Conservation (phyloP, 2,329 filamentous ascomycete species). For the Xylariaceae sp. region DNA sequence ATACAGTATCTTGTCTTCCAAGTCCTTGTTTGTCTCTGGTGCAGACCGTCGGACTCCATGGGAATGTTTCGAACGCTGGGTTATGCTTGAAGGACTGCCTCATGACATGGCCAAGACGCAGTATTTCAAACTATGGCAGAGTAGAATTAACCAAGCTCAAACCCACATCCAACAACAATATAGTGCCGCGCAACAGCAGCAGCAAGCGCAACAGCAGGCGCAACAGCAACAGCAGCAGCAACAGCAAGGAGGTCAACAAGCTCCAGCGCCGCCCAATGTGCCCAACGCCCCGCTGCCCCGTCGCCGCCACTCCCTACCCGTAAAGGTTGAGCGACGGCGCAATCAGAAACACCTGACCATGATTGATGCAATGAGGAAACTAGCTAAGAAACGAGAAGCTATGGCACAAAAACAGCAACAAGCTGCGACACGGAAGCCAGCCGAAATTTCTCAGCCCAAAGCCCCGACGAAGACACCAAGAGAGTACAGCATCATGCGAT, state of each 20-base stretch:
- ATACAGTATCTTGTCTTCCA: slow-evolving; percentile 68
- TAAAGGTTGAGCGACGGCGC: slow-evolving; percentile 79
- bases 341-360: slow-evolving; percentile 82
- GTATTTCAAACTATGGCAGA: slow-evolving; percentile 75
- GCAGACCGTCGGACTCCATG: slow-evolving; percentile 88
- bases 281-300: slow-evolving; percentile 48
- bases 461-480: slow-evolving; percentile 68
- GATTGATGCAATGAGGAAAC: slow-evolving; percentile 90
- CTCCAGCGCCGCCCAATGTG: slow-evolving; percentile 33
- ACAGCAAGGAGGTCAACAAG: slow-evolving; percentile 30
- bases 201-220: slow-evolving; percentile 28
- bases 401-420: slow-evolving; percentile 83
- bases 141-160: slow-evolving; percentile 56
- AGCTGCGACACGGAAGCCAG: slow-evolving; percentile 72
- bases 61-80: slow-evolving; percentile 98
- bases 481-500: slow-evolving; percentile 84
- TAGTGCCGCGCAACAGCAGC: slow-evolving; percentile 40
- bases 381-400: slow-evolving; percentile 90
- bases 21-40: slow-evolving; percentile 74
- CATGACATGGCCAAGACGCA: slow-evolving; percentile 92
- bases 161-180: slow-evolving; percentile 50
- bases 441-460: slow-evolving; percentile 52
- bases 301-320: slow-evolving; percentile 69
- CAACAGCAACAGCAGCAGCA: slow-evolving; percentile 28
- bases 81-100: slow-evolving; percentile 82